Evolutionary conservation across 176 grass and related monocot genomes (phyloP).

Genomic region (Cymbopogon citratus): DNA sequence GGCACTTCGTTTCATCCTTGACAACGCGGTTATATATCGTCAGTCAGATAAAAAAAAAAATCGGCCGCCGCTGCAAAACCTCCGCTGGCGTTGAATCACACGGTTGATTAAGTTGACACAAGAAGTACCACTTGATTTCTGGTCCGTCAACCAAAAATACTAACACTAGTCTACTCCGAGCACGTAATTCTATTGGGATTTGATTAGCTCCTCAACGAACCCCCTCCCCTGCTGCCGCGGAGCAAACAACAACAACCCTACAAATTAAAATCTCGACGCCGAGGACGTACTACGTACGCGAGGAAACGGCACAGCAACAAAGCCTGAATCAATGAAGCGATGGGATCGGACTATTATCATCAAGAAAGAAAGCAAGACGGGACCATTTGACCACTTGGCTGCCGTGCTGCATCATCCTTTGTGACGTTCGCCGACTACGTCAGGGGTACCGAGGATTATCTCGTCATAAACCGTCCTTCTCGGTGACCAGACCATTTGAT

Average conservation of each 20-base stretch:
- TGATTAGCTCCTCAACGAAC: background rate
- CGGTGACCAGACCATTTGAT: background rate
- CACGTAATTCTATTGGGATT: too few species aligned
- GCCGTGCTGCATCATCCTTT: background rate
- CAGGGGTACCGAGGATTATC: too few species aligned
- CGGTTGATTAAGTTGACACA: background rate
- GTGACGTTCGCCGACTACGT: too few species aligned
- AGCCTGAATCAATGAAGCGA: background rate
- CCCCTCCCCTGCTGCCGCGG: background rate
- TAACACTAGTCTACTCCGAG: background rate
- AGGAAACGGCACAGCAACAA: background rate
- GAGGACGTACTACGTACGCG: too few species aligned
- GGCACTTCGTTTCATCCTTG: background rate
- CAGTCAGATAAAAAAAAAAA: background rate
- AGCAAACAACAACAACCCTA: background rate
- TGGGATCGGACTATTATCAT: background rate
- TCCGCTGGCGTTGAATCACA: background rate
- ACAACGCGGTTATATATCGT: background rate
- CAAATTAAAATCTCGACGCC: background rate
- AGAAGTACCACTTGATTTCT: too few species aligned
- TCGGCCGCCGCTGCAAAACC: background rate
- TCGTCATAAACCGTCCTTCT: too few species aligned
- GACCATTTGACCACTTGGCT: background rate
- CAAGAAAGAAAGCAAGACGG: background rate
- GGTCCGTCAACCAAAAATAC: background rate